Percentiles rank a stretch among this genome's conserved stretches.
phyloP scores from a whole-genome alignment of 2,329 filamentous ascomycete genomes.

The Emmonsiellopsis sp. region DNA sequence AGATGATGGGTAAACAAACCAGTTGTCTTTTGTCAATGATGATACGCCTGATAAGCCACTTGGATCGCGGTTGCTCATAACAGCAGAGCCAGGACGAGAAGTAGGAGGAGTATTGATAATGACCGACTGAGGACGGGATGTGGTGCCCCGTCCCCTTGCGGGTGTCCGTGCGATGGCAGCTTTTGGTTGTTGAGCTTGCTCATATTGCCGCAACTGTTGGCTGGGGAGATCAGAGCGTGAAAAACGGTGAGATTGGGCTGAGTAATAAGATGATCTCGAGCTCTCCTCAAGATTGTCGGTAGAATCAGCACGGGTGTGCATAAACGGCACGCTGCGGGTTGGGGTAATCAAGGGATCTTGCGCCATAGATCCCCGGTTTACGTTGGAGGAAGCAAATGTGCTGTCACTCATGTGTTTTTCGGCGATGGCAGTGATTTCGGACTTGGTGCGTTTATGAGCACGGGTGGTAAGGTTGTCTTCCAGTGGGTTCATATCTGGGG shows the following conservation, averaged over 20 bases:
- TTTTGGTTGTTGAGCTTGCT: constrained; percentile 20
- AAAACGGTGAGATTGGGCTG: constrained; percentile 31
- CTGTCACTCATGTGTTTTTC: constrained; percentile 55
- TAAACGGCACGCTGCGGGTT: constrained; percentile 59
- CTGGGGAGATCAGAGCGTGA: constrained; percentile 24
- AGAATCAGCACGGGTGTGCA: constrained; percentile 63
- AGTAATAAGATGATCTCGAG: constrained; percentile 40
- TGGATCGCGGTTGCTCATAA: constrained; percentile 23
- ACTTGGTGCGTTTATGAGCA: constrained; percentile 66
- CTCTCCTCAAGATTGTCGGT: constrained; percentile 47
- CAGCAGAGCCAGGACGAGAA: constrained; percentile 11
- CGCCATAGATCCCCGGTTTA: constrained; percentile 27
- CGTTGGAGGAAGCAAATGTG: constrained; percentile 33
- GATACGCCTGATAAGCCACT: constrained; percentile 30
- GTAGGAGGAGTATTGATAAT: constrained; percentile 22
- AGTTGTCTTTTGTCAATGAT: constrained; percentile 27
- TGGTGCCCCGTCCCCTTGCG: constrained; percentile 20
- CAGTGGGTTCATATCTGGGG: constrained; percentile 91
- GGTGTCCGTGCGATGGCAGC: constrained; percentile 19
- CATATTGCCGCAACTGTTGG: constrained; percentile 22
- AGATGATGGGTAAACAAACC: constrained; percentile 31
- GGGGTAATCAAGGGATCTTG: constrained; percentile 35
- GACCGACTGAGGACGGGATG: constrained; percentile 24
- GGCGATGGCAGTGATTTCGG: constrained; percentile 45
- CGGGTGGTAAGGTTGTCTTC: constrained; percentile 73